Conservation (phyloP, 73 alveolate species). For the Effrenium voratum region DNA sequence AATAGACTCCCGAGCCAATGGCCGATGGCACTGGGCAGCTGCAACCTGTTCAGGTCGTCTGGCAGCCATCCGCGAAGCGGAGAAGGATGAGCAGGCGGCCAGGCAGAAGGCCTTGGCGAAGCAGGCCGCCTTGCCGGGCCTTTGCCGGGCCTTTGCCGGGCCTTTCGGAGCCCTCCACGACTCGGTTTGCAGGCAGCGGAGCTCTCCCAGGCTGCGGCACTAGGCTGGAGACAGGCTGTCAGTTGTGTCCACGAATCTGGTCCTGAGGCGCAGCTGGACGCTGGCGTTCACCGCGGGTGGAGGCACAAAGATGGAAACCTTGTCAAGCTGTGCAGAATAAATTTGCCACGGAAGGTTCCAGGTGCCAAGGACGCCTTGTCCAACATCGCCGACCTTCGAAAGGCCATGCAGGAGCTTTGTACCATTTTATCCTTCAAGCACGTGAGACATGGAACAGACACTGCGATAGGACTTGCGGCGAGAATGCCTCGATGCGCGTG, state of each 20-base stretch:
- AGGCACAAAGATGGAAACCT: not conserved
- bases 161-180: no score
- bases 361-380: constrained; percentile 3
- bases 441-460: not conserved
- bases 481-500: constrained; percentile 45
- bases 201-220: constrained; percentile 45
- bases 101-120: constrained; percentile 61
- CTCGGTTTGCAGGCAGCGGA: constrained; percentile 5
- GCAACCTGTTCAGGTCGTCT: constrained; percentile 18
- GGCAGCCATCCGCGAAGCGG: constrained; percentile 65
- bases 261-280: not conserved
- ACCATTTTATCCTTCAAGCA: not conserved
- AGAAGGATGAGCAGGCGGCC: constrained; percentile 21
- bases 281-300: constrained; percentile 65
- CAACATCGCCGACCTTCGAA: constrained; percentile 31
- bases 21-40: no score
- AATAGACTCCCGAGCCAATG: no score
- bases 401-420: constrained; percentile 19
- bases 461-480: constrained; percentile 38
- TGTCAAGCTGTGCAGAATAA: not conserved
- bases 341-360: not conserved
- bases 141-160: not conserved
- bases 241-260: not conserved
- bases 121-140: not conserved
- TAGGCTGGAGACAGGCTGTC: not conserved